Base-by-base conservation (phyloP, 129 eudicot species). In the Mikania micrantha region DNA sequence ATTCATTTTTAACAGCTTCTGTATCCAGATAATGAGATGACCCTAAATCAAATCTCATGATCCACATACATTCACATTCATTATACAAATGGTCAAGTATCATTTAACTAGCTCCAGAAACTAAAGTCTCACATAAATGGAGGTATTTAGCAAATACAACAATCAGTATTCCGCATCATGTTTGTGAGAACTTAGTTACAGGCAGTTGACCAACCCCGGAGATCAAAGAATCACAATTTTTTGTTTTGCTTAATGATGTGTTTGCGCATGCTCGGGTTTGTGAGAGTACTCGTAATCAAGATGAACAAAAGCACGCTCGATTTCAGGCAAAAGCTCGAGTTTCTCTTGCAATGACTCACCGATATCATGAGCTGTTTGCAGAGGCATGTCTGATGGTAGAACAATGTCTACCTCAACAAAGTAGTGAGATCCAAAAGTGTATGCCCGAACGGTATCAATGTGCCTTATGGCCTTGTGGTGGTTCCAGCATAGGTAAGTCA, bases 401-500 rank as follows among this genome's bases (percentile, higher is more conserved):
- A 87, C 95, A 17, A 89, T 89, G 66, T 89, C 96, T 5, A 89
- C 96, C 78, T 89, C 96, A 2, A 82, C 90, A 72, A 87, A 87
- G 77, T 87, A 89, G 72, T 89, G 96, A 15, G 93, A 89, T 38
- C 96, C 96, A 58, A 89, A 89, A 4, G 96, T 89, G 76, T 89
- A 89, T 1, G 93, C 96, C 24, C 93, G 66, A 15, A 89, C 96
- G 0, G 96, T 89, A 58, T 89, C 93, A 1, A 85, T 89, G 69
- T 89, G 96, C 52, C 74, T 83, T 66, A 89, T 83, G 29, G 93
- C 61, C 77, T 83, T 89, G 85, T 89, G 96, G 83, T 89, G 96
- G 75, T 89, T 89, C 96, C 96, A 89, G 64, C 96, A 89, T 13
- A 89, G 88, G 79, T 89, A 89, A 0, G 96, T 89, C 19, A 89